Evolutionary conservation across 1,284 basidiomycete genomes (phyloP).

Genomic region (Kwoniella shivajii): DNA sequence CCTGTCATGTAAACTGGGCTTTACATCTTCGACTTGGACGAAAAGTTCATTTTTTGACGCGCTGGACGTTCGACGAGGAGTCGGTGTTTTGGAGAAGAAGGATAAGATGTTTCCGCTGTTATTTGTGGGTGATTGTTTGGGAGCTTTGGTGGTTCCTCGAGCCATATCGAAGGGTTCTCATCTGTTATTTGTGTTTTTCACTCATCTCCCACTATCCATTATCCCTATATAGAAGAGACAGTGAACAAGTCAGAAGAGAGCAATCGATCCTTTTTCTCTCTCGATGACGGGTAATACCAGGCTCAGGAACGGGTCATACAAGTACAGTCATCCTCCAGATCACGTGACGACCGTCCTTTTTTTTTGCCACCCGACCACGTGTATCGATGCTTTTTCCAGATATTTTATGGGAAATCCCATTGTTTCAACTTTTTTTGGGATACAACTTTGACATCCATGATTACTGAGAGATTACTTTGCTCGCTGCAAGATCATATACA

Average conservation of each 20-base stretch:
- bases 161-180: constrained; percentile 19
- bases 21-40: constrained; percentile 8
- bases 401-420: too few relatives aligned
- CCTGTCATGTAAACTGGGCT: neutral
- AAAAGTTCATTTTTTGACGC: constrained; percentile 2
- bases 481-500: too few relatives aligned
- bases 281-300: constrained; percentile 3
- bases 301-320: neutral
- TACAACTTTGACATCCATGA: too few relatives aligned
- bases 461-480: too few relatives aligned
- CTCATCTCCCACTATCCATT: too few relatives aligned
- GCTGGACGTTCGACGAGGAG: constrained; percentile 9
- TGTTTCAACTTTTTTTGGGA: neutral
- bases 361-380: constrained; percentile 11
- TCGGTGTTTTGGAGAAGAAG: constrained; percentile 32
- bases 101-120: constrained; percentile 21
- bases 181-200: neutral
- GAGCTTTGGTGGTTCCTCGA: constrained; percentile 14
- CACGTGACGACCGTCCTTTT: constrained; percentile 5
- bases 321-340: constrained; percentile 15
- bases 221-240: neutral
- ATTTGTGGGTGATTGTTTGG: constrained; percentile 12
- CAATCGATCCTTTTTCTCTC: too few relatives aligned
- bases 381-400: neutral
- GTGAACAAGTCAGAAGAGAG: too few relatives aligned